phyloP scores from a whole-genome alignment of 257 asterid species.

The Ilex asprella region DNA sequence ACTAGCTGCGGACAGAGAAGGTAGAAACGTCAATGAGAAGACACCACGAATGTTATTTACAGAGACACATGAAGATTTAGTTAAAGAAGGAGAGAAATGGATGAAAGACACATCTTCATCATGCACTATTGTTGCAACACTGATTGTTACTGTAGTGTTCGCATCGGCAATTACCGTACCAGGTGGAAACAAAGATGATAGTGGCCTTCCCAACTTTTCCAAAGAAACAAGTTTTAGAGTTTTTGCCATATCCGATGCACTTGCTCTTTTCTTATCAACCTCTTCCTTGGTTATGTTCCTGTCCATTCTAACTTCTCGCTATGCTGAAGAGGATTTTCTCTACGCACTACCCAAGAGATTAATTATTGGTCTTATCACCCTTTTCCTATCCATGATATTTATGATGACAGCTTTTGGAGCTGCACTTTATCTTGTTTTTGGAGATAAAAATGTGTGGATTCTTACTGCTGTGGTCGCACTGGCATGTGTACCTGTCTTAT shows the following conservation, averaged over 20 bases:
- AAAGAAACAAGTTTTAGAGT: constrained; percentile 9
- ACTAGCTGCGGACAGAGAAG: constrained; percentile 7
- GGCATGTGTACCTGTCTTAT: constrained; percentile 15
- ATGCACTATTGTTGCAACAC: constrained; percentile 30
- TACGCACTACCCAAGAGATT: no score
- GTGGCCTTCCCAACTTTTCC: constrained; percentile 15
- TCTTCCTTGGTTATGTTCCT: constrained; percentile 31
- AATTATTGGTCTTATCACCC: no score
- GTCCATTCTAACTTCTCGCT: constrained; percentile 32
- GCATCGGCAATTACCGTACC: constrained; percentile 35
- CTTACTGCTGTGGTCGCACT: constrained; percentile 10
- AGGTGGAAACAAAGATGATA: constrained; percentile 26
- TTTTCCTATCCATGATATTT: no score
- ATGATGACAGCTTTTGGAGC: no score
- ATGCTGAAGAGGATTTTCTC: constrained; percentile 13
- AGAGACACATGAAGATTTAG: constrained; percentile 11
- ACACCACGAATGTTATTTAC: constrained; percentile 21
- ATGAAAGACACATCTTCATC: constrained; percentile 30
- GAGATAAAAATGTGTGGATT: constrained; percentile 6
- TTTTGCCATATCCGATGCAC: constrained; percentile 25
- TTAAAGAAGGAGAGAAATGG: constrained; percentile 30
- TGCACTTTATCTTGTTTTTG: no score
- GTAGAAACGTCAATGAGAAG: constrained; percentile 10
- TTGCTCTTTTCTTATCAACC: constrained; percentile 23
- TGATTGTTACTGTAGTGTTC: constrained; percentile 33